Base-by-base conservation (phyloP, 192 early-diverging fungal species). In the Gaertneriomyces semiglobifer region DNA sequence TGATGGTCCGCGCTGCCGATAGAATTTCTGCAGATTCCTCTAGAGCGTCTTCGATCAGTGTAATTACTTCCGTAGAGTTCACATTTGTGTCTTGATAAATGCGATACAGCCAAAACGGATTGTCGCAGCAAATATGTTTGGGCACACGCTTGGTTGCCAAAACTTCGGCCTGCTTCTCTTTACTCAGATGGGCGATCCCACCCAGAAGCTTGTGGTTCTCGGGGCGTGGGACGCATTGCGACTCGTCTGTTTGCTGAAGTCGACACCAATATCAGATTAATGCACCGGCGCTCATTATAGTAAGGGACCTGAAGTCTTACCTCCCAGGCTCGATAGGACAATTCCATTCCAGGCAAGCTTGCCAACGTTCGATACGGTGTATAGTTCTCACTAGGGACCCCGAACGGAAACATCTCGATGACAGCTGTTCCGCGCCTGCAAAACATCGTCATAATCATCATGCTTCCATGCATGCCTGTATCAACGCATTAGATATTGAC, bases 31-130 rank as follows among this genome's bases (percentile, higher is more conserved):
- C 10, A 7, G 74, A 70, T 44, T 81, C 80, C 7, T 72, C 16
- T 11, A 81, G 53, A n/a, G 56, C 80, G 58, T 73, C 74, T 7
- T 66, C 20, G 42, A 82, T 62, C 9, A 75, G n/a, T 11, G 10
- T 53, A 11, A 52, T 53, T 4, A 82, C 39, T 60, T 81, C 78
- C 7, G 38, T 16, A 25, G 76, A 44, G 42, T 73, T 56, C 4
- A 82, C 75, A 19, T 44, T 66, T 6, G 81, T 82, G 63, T 82
- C 81, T 70, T 81, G 78, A 54, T 82, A 82, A 43, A 82, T 82
- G 44, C 81, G 61, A 56, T 81, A 82, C 14, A 82, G 65, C 81
- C 81, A 82, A 50, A 63, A 79, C 7, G 80, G 78, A 48, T 70
- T 67, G 11, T 74, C 54, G 62, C 78, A 80, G 66, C 81, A 80